Percentiles rank a stretch among this genome's conserved stretches.
Evolutionary conservation across 2,329 filamentous ascomycete species (phyloP).

Genomic region (Cordyceps javanica): DNA sequence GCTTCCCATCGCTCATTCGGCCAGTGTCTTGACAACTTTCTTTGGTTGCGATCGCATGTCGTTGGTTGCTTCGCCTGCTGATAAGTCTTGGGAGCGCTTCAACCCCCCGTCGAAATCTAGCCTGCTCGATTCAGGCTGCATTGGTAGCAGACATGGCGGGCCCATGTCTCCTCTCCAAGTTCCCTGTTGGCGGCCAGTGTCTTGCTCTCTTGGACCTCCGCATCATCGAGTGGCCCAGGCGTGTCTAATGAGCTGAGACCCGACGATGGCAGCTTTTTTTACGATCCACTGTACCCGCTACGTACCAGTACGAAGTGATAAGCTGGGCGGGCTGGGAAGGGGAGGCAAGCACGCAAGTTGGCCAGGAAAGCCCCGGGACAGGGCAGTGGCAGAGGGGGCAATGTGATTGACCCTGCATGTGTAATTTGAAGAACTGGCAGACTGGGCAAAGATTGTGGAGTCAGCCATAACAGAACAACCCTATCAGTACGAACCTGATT

Average conservation of each 20-base stretch:
- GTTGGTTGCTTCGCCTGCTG: not conserved
- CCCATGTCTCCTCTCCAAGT: not conserved
- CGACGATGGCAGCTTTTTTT: not conserved
- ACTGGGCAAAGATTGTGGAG: not conserved
- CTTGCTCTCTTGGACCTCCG: not conserved
- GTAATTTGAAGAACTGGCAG: not conserved
- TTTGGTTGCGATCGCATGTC: not conserved
- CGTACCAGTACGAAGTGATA: not conserved
- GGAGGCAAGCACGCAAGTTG: not conserved
- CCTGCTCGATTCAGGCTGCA: slow-evolving; percentile 1
- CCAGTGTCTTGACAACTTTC: not conserved
- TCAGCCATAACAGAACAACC: not conserved
- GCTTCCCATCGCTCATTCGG: not conserved
- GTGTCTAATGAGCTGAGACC: not conserved
- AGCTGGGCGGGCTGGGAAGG: not conserved
- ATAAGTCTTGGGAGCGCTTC: not conserved
- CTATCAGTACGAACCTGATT: too few species aligned
- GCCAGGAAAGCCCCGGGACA: not conserved
- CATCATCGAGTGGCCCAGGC: not conserved
- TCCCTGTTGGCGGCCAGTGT: not conserved
- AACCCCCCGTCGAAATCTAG: not conserved
- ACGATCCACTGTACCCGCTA: slow-evolving; percentile 1
- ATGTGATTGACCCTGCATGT: slow-evolving; percentile 10
- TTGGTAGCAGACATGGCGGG: not conserved
- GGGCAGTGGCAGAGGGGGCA: not conserved